Percentiles rank a stretch among this genome's conserved stretches.
Evolutionary conservation across 805 yeast species (phyloP).

Genomic region (Starmerella potacharoeniae): DNA sequence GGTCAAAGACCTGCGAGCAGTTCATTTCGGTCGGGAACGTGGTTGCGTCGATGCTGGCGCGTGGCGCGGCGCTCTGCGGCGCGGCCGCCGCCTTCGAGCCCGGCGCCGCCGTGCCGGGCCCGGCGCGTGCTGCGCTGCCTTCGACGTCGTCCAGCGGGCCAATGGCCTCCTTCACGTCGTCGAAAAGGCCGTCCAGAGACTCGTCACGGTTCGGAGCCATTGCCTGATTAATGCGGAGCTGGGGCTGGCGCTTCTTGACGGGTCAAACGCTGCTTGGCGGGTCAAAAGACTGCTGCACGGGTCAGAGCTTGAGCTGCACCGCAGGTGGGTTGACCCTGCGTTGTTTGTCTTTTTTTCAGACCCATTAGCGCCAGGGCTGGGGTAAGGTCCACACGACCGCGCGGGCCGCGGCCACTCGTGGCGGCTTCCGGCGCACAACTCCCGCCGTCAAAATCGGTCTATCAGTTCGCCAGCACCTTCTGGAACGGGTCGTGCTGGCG

Average conservation of each 20-base stretch:
- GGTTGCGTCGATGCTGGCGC: slow-evolving; percentile 4
- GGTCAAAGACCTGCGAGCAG: slow-evolving; percentile 78
- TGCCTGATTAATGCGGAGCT: neutral
- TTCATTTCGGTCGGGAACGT: slow-evolving; percentile 42
- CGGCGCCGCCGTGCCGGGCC: neutral
- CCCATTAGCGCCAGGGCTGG: neutral
- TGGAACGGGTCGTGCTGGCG: slow-evolving; percentile 18
- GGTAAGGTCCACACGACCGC: neutral
- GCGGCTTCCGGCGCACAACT: no score
- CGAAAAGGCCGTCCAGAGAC: slow-evolving; percentile 16
- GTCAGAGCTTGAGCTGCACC: no score
- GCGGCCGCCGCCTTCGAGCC: neutral
- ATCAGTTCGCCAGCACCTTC: neutral
- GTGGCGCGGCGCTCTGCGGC: neutral
- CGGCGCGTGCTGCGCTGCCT: neutral
- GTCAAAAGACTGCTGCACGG: no score
- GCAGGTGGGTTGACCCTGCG: neutral
- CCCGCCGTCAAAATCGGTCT: neutral
- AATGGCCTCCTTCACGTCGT: slow-evolving; percentile 21
- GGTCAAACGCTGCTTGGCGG: neutral
- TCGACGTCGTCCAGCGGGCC: slow-evolving; percentile 16
- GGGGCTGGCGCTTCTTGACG: no score
- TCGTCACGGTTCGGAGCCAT: slow-evolving; percentile 5
- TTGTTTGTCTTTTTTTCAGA: neutral
- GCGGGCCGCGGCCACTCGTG: no score